Percentiles rank a stretch among this genome's conserved stretches.
phyloP scores from a whole-genome alignment of 352 stramenopile genomes.

The Phytopythium chamaehyphon region DNA sequence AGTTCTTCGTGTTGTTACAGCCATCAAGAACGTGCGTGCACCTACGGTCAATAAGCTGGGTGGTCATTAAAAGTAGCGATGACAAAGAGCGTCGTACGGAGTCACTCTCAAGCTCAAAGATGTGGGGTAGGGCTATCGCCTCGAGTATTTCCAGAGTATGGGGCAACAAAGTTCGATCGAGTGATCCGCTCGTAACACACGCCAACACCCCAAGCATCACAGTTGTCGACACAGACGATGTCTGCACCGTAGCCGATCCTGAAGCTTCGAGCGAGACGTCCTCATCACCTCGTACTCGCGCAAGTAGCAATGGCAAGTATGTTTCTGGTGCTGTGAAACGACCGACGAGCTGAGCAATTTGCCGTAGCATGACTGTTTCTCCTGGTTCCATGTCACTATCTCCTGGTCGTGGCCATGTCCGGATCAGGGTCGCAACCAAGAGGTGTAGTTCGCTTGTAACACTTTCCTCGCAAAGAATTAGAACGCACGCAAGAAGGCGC shows the following conservation, averaged over 20 bases:
- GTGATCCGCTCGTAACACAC: constrained; percentile 48
- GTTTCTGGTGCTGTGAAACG: constrained; percentile 61
- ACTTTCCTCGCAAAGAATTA: constrained; percentile 93
- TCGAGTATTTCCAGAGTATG: constrained; percentile 58
- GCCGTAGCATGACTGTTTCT: constrained; percentile 22
- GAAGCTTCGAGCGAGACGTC: constrained; percentile 22
- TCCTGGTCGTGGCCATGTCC: constrained; percentile 23
- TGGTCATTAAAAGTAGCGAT: constrained; percentile 26
- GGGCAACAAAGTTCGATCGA: constrained; percentile 50
- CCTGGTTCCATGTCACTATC: neutral
- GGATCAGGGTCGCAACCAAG: constrained; percentile 67
- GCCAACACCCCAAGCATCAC: constrained; percentile 45
- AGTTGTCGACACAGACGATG: constrained; percentile 14
- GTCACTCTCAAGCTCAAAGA: constrained; percentile 43
- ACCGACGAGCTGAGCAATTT: constrained; percentile 53
- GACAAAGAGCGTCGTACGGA: constrained; percentile 27
- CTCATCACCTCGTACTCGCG: constrained; percentile 49
- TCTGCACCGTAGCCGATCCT: constrained; percentile 7
- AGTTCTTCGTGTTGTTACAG: neutral
- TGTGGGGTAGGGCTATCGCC: constrained; percentile 23
- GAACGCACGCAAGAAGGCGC: constrained; percentile 84
- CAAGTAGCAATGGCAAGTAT: constrained; percentile 62
- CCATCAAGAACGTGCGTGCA: constrained; percentile 5
- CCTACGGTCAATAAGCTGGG: constrained; percentile 45
- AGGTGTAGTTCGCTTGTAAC: constrained; percentile 88